Evolutionary conservation across 2,329 filamentous ascomycete genomes (phyloP).

Genomic region (Aureobasidium namibiae): DNA sequence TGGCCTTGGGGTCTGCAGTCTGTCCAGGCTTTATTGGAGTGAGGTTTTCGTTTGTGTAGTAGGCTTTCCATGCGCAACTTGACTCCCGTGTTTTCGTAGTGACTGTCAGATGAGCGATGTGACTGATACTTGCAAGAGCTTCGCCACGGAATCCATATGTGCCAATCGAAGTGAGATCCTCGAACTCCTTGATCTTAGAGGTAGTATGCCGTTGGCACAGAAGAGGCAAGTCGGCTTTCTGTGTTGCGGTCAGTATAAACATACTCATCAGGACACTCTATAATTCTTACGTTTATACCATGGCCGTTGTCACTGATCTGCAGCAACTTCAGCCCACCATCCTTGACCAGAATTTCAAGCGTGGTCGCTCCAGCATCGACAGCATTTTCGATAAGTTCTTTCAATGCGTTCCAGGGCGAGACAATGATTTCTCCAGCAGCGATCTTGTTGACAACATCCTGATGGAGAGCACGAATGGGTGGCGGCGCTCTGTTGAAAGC

Average conservation of each 20-base stretch:
- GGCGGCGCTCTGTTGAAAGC: slow-evolving; percentile 17
- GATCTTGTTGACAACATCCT: slow-evolving; percentile 96
- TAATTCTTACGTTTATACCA: slow-evolving; percentile 70
- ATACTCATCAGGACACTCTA: not conserved
- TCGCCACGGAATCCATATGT: slow-evolving; percentile 98
- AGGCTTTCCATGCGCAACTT: slow-evolving; percentile 79
- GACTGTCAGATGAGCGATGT: slow-evolving; percentile 91
- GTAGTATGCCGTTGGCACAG: slow-evolving; percentile 95
- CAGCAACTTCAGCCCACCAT: slow-evolving; percentile 86
- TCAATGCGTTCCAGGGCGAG: slow-evolving; percentile 88
- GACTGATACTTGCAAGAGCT: slow-evolving; percentile 92
- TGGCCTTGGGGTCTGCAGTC: slow-evolving; percentile 73
- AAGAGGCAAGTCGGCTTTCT: slow-evolving; percentile 78
- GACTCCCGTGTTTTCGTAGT: slow-evolving; percentile 90
- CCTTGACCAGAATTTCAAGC: slow-evolving; percentile 85
- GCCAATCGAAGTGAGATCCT: slow-evolving; percentile 79
- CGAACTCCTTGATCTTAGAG: slow-evolving; percentile 87
- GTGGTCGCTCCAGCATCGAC: slow-evolving; percentile 94
- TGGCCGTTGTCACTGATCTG: slow-evolving; percentile 97
- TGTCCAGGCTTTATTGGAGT: slow-evolving; percentile 81
- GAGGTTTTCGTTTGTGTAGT: slow-evolving; percentile 77
- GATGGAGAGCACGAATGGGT: slow-evolving; percentile 66
- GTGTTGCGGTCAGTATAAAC: slow-evolving; percentile 36
- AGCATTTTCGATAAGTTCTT: slow-evolving; percentile 93
- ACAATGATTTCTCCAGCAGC: slow-evolving; percentile 98